phyloP scores from a whole-genome alignment of 345 rosid genomes.

The Salix viminalis region DNA sequence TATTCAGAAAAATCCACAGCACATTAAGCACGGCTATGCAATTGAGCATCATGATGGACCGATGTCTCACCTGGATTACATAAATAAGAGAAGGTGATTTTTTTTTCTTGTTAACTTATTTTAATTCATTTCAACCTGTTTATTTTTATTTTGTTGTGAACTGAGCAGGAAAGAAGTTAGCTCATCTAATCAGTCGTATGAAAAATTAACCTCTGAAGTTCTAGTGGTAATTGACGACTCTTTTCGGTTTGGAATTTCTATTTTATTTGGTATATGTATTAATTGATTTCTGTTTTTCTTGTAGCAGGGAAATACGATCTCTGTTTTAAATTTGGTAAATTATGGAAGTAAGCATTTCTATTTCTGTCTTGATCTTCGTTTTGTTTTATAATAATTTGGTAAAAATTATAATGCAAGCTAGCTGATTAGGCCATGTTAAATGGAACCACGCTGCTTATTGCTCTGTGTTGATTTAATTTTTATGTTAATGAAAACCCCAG shows the following conservation, averaged over 20 bases:
- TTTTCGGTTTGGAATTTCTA: neutral
- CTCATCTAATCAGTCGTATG: slow-evolving; percentile 29
- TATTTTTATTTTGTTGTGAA: neutral
- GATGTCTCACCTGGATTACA: slow-evolving; percentile 60
- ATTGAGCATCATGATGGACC: slow-evolving; percentile 39
- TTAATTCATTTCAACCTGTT: neutral
- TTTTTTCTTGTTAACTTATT: neutral
- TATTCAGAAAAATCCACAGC: slow-evolving; percentile 12
- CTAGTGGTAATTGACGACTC: slow-evolving; percentile 34
- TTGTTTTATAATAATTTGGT: neutral
- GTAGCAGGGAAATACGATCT: slow-evolving; percentile 35
- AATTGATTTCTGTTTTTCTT: neutral
- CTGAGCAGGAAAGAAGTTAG: slow-evolving; percentile 50
- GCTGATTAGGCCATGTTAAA: neutral
- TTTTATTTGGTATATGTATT: neutral
- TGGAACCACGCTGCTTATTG: neutral
- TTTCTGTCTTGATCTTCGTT: neutral
- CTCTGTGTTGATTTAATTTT: neutral
- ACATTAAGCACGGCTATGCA: slow-evolving; percentile 3
- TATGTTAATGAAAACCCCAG: slow-evolving; percentile 29
- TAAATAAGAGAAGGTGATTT: slow-evolving; percentile 45
- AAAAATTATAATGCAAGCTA: neutral
- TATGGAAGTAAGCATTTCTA: slow-evolving; percentile 45
- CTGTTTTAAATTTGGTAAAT: slow-evolving; percentile 39
- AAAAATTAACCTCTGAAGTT: slow-evolving; percentile 39